Percentiles rank a stretch among this genome's conserved stretches.
Conservation (phyloP, 192 early-diverging fungal genomes). For the Rhizophlyctis rosea region DNA sequence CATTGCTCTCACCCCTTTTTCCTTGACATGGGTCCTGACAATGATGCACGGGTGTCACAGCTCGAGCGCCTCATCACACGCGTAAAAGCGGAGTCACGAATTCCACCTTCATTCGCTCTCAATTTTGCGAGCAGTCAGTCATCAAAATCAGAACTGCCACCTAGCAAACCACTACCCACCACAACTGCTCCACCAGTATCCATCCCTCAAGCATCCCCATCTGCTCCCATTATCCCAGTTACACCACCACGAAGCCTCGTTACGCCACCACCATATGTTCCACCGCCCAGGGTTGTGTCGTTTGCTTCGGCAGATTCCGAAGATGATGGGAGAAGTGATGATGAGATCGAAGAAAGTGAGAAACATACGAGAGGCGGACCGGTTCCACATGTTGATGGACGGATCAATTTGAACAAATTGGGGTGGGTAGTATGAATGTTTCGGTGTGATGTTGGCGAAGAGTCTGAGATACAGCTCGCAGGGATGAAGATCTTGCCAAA, state of each 20-base stretch:
- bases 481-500: constrained; percentile 26
- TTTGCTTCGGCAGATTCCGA: too few relatives aligned
- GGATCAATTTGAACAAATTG: constrained; percentile 33
- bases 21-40: background rate
- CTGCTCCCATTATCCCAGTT: too few relatives aligned
- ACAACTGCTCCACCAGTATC: too few relatives aligned
- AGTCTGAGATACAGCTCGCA: constrained; percentile 1
- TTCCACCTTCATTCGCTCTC: background rate
- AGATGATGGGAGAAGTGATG: too few relatives aligned
- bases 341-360: background rate
- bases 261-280: too few relatives aligned
- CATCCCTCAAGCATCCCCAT: background rate
- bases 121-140: background rate
- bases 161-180: background rate
- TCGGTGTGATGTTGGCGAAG: background rate
- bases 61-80: background rate
- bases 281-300: too few relatives aligned
- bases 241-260: too few relatives aligned
- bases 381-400: constrained; percentile 24
- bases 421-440: constrained; percentile 11
- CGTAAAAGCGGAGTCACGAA: background rate
- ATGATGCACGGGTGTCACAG: too few relatives aligned
- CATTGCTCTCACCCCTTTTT: background rate
- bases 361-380: background rate
- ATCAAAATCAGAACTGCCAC: background rate